Percentiles rank a stretch among this genome's conserved stretches.
phyloP scores from a whole-genome alignment of 2,329 filamentous ascomycete genomes.

The Colletotrichum acutatum region DNA sequence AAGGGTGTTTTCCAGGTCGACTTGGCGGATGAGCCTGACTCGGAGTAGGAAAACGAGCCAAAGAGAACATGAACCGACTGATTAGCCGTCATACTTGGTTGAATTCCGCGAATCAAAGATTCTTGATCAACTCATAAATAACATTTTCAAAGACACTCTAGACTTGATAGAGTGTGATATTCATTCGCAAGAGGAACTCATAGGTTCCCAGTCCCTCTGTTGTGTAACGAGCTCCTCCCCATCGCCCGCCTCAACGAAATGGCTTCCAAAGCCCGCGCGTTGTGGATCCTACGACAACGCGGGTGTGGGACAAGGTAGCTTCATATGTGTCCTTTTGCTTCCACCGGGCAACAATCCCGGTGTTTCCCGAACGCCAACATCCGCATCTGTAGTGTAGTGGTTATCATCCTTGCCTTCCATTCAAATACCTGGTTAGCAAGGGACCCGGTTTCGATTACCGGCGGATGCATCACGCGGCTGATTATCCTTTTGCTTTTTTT shows the following conservation, averaged over 20 bases:
- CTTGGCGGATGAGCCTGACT: background rate
- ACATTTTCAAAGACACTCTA: too few relatives aligned
- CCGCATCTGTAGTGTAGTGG: constrained; percentile 17
- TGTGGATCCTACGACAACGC: background rate
- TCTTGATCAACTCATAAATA: background rate
- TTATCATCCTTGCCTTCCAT: constrained; percentile 28
- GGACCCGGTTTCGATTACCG: constrained; percentile 21
- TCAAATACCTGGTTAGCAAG: background rate
- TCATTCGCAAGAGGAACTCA: too few relatives aligned
- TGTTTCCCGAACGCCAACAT: background rate
- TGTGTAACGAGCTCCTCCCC: too few relatives aligned
- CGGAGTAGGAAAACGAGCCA: background rate
- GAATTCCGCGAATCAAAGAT: background rate
- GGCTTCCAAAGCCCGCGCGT: background rate
- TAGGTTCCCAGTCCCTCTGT: too few relatives aligned
- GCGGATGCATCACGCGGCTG: background rate
- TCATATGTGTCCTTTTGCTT: background rate
- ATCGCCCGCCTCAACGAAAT: background rate
- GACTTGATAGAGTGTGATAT: too few relatives aligned
- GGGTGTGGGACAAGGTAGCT: background rate
- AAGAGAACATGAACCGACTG: background rate
- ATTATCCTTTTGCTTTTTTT: too few relatives aligned
- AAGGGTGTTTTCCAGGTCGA: background rate
- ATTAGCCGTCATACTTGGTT: background rate
- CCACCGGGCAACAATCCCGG: fast-evolving